phyloP scores from a whole-genome alignment of 179 eudicot species.

The Sideroxylon spinosum region DNA sequence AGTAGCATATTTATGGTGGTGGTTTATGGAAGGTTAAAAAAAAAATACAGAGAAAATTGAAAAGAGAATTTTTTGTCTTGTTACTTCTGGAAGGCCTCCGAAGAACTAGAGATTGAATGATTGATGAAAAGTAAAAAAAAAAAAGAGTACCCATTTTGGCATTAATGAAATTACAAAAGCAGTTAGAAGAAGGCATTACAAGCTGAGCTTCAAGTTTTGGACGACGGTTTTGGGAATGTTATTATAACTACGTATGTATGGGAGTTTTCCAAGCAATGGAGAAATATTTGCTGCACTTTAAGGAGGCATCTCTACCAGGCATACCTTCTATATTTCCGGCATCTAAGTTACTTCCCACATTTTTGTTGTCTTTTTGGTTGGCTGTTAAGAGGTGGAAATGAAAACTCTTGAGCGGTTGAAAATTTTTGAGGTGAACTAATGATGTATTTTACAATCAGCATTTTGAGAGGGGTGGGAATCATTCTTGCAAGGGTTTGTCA shows the following conservation, averaged over 20 bases:
- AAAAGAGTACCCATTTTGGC: slow-evolving; percentile 12
- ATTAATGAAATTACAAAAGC: background rate
- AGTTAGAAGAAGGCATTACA: slow-evolving; percentile 14
- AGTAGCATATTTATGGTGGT: slow-evolving; percentile 17
- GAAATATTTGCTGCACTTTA: slow-evolving; percentile 17
- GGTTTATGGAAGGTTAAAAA: slow-evolving; percentile 5
- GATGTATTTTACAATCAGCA: background rate
- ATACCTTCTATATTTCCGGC: background rate
- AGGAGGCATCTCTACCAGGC: slow-evolving; percentile 17
- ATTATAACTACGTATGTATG: slow-evolving; percentile 4
- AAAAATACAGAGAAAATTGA: background rate
- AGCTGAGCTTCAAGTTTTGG: slow-evolving; percentile 31
- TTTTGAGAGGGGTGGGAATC: background rate
- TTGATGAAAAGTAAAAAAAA: slow-evolving; percentile 1
- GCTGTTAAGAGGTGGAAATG: background rate
- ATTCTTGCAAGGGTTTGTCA: background rate
- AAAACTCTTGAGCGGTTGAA: background rate
- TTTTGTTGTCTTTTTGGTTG: background rate
- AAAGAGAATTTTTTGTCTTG: background rate
- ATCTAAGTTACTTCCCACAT: no score
- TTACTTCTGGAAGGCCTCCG: slow-evolving; percentile 10
- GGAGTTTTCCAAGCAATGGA: slow-evolving; percentile 16
- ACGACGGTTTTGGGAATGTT: slow-evolving; percentile 13
- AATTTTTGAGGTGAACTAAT: slow-evolving; percentile 7
- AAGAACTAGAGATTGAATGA: slow-evolving; percentile 4